Evolutionary conservation across 805 yeast species (phyloP).

Genomic region (Lipomyces japonicus): DNA sequence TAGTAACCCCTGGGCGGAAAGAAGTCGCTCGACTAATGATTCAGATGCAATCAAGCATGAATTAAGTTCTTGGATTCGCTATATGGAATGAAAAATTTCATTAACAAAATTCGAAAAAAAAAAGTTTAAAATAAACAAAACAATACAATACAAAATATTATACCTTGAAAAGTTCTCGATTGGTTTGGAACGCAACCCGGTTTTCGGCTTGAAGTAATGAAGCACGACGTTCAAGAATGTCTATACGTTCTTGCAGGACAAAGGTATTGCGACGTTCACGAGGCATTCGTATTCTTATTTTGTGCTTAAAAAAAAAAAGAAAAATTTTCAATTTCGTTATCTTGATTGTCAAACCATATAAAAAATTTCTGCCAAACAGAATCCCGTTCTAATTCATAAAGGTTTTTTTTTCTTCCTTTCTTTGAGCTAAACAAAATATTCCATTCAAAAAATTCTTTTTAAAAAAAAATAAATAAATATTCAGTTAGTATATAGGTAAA

Average conservation of each 20-base stretch:
- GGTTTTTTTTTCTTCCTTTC: too few species aligned
- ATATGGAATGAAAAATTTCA: neutral
- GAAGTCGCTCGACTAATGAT: constrained; percentile 23
- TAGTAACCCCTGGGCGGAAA: neutral
- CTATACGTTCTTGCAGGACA: constrained; percentile 19
- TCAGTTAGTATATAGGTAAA: too few species aligned
- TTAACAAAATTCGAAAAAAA: neutral
- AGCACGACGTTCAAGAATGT: constrained; percentile 16
- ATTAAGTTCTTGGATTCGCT: constrained; percentile 28
- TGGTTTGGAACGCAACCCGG: constrained; percentile 15
- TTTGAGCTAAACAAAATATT: too few species aligned
- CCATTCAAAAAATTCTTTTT: too few species aligned
- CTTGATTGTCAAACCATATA: too few species aligned
- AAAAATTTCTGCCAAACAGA: too few species aligned
- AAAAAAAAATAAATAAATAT: too few species aligned
- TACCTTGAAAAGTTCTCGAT: constrained; percentile 24
- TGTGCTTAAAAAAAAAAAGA: neutral
- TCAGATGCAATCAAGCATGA: constrained; percentile 24
- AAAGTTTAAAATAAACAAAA: neutral
- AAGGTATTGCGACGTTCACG: too few species aligned
- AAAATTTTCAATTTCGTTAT: too few species aligned
- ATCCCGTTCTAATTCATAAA: too few species aligned
- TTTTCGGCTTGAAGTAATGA: constrained; percentile 21
- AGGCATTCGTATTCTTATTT: too few species aligned
- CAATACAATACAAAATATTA: neutral